phyloP scores from a whole-genome alignment of 1,284 basidiomycete genomes.

The Nidula niveotomentosa region DNA sequence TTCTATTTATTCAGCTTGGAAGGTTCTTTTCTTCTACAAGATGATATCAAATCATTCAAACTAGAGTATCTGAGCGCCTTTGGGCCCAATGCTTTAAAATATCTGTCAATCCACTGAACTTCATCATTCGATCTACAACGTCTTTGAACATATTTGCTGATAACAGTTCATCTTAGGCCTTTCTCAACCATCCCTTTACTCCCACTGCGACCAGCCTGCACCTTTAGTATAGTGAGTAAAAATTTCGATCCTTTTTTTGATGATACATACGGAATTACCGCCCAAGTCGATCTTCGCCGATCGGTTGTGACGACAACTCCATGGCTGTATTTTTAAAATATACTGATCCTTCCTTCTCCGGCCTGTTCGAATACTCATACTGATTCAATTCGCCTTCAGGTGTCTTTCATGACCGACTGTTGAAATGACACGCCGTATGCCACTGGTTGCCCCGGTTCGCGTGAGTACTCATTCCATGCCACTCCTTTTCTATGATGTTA shows the following conservation, averaged over 20 bases:
- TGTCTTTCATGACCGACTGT: neutral
- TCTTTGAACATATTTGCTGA: no score
- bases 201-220: no score
- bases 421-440: neutral
- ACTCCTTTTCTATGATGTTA: slow-evolving; percentile 31
- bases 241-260: slow-evolving; percentile 29
- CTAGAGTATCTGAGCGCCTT: no score
- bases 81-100: no score
- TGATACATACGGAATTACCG: slow-evolving; percentile 77
- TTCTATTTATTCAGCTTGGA: no score
- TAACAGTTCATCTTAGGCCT: no score
- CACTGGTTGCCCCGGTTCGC: neutral
- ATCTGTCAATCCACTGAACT: no score
- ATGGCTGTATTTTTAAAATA: slow-evolving; percentile 68
- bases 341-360: slow-evolving; percentile 36
- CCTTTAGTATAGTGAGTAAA: no score
- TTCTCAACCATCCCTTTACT: no score
- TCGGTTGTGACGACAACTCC: slow-evolving; percentile 66
- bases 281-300: slow-evolving; percentile 49
- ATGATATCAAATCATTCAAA: no score
- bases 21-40: no score
- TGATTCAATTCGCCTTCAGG: neutral
- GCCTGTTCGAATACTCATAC: neutral
- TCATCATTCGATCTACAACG: no score
- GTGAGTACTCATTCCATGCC: slow-evolving; percentile 19